Conservation (phyloP, 371 early-diverging fungal genomes). For the Rhizopus arrhizus region DNA sequence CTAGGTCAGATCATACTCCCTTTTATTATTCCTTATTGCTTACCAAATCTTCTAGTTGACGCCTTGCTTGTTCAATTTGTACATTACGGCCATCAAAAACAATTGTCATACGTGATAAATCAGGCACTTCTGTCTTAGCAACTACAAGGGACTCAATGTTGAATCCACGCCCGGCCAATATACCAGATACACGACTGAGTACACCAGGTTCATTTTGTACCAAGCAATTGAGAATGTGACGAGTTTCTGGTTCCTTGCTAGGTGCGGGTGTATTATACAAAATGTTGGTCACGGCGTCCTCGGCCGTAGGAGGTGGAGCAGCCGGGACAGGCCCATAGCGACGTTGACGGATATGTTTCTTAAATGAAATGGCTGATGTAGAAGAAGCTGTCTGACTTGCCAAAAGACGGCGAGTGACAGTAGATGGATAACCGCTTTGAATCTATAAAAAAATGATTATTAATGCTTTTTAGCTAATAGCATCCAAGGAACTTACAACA, state of each 20-base stretch:
- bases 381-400: constrained; percentile 29
- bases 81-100: constrained; percentile 86
- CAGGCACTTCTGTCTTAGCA: constrained; percentile 91
- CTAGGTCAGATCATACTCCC: not conserved
- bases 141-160: constrained; percentile 97
- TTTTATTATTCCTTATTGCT: constrained; percentile 5
- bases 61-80: constrained; percentile 88
- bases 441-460: not conserved
- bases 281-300: constrained; percentile 90
- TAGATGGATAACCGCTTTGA: not conserved
- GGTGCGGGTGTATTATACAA: constrained; percentile 84
- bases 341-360: constrained; percentile 57
- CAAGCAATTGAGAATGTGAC: constrained; percentile 91
- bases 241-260: constrained; percentile 53
- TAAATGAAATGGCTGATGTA: constrained; percentile 62
- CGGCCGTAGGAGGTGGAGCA: constrained; percentile 58
- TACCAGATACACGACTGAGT: constrained; percentile 87
- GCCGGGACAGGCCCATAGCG: constrained; percentile 54
- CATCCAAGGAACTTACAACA: constrained; percentile 10
- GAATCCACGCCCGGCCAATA: constrained; percentile 94
- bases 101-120: constrained; percentile 93
- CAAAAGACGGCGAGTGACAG: not conserved
- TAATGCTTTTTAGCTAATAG: not conserved
- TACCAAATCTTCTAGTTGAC: constrained; percentile 92
- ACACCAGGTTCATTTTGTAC: constrained; percentile 97